Base-by-base conservation (phyloP, 495 filamentous ascomycete species). In the Cercophora samala region DNA sequence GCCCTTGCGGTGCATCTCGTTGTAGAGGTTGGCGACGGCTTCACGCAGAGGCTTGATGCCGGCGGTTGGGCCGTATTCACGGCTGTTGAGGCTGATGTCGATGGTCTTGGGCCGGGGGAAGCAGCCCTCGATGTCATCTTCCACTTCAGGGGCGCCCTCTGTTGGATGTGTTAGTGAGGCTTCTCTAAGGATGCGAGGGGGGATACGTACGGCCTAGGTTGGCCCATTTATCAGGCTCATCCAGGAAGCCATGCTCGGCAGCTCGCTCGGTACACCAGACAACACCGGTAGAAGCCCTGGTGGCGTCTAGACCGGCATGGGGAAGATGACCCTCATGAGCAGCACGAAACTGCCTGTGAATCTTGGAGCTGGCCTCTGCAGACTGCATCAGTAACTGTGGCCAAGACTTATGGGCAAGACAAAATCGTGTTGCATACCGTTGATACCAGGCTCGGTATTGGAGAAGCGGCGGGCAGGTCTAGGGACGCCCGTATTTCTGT, bases 61-160 rank as follows among this genome's bases (percentile, higher is more conserved):
- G 19, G 93, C 91, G 3, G 92, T 97, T 21, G 94, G 93, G 6
- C 93, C 94, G 77, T 98, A 98, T 76, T 98, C 94, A 69, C 94
- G 84, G 19, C 90, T 87, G 60, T 84, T 85, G 66, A 89, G 84
- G 65, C 84, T 87, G 74, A 98, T 85, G 67, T 96, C 87, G 74
- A 97, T 89, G 17, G 80, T 81, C n/a, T 85, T 85, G 6, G 94
- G 94, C n/a, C 95, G 88, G 68, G 90, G 82, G 75, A 97, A 97
- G 78, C 90, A 93, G 58, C 93, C 91, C 70, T 88, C 86, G 74
- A 98, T 97, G 67, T 93, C 92, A 64, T 97, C 93, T 65, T 96
- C 93, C 66, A 93, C 93, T 72, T 76, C 92, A 9, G 94, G 94
- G 58, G 94, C 94, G 68, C 94, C 94, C 79, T 98, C 74, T 76